Conservation (phyloP, 2,329 filamentous ascomycete species). For the Exophiala dermatitidis region DNA sequence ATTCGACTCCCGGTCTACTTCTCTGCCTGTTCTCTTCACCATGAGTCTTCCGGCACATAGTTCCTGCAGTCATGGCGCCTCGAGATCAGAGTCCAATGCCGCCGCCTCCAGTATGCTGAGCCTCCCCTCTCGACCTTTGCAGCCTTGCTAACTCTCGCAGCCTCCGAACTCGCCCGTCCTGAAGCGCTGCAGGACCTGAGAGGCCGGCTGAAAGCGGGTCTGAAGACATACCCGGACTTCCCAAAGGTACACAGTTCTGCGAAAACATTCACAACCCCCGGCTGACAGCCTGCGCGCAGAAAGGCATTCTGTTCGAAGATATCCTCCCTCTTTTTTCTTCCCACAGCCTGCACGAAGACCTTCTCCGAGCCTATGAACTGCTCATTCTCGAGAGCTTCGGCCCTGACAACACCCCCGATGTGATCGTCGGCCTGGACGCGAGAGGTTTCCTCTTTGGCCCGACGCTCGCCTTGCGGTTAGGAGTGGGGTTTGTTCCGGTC, state of each 20-base stretch:
- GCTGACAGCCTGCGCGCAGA: slow-evolving; percentile 14
- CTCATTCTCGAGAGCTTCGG: slow-evolving; percentile 62
- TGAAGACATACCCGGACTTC: slow-evolving; percentile 23
- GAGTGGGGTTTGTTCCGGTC: slow-evolving; percentile 83
- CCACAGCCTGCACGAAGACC: slow-evolving; percentile 62
- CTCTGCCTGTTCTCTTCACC: slow-evolving; percentile 19
- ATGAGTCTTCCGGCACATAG: slow-evolving; percentile 20
- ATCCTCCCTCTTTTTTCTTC: slow-evolving; percentile 93
- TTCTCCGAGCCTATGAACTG: slow-evolving; percentile 78
- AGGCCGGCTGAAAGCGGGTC: slow-evolving; percentile 15
- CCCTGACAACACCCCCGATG: slow-evolving; percentile 62
- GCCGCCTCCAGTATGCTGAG: slow-evolving; percentile 24
- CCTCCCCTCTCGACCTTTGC: slow-evolving; percentile 4
- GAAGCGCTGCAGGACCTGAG: slow-evolving; percentile 23
- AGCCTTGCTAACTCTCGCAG: slow-evolving; percentile 18
- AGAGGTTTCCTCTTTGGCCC: slow-evolving; percentile 94
- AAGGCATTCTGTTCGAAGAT: slow-evolving; percentile 86
- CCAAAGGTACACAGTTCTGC: slow-evolving; percentile 14
- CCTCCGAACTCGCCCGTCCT: slow-evolving; percentile 28
- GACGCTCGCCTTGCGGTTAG: slow-evolving; percentile 72
- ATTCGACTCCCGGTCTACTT: slow-evolving; percentile 13
- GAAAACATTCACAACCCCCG: not conserved
- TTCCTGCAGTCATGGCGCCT: slow-evolving; percentile 24
- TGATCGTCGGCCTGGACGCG: slow-evolving; percentile 88
- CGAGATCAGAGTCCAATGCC: slow-evolving; percentile 28